These are phyloP conservation scores for Smittium mucronatum DNA, from an alignment of 371 early-diverging fungal species.

Conservation along the genomic window DNA sequence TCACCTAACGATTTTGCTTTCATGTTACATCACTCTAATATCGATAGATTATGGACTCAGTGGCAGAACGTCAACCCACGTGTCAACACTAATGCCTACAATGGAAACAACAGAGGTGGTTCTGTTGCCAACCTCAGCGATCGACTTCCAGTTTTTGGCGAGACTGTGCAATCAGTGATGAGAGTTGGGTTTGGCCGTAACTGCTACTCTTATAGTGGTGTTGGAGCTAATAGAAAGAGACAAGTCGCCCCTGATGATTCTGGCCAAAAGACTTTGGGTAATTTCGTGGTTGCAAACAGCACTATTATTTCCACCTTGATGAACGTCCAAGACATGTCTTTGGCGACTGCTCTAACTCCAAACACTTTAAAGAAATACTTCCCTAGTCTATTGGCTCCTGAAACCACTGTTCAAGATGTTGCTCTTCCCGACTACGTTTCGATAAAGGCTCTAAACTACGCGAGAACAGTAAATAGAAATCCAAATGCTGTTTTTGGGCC, in stretches of 20 bases:
- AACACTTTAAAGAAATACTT: not conserved
- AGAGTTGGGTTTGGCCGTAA: not conserved
- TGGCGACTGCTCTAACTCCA: not conserved
- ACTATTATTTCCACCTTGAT: not conserved
- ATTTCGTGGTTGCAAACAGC: not conserved
- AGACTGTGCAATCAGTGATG: slow-evolving; percentile 4
- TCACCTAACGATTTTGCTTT: slow-evolving; percentile 37
- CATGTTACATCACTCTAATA: slow-evolving; percentile 35
- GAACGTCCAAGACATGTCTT: not conserved
- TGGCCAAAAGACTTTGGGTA: not conserved
- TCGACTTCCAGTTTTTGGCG: not conserved
- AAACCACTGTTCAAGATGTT: not conserved
- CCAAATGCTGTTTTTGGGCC: not conserved
- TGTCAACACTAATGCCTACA: slow-evolving; percentile 27
- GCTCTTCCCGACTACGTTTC: not conserved
- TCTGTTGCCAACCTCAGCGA: not conserved
- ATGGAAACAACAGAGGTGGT: slow-evolving; percentile 10
- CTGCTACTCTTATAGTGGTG: not conserved
- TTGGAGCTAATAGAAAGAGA: not conserved
- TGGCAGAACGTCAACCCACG: slow-evolving; percentile 33
- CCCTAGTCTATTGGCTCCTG: not conserved
- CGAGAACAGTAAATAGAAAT: not conserved
- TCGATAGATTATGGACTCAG: slow-evolving; percentile 37
- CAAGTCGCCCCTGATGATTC: no score
- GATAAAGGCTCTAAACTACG: not conserved